Conservation (phyloP, 805 yeast species). For the Saccharomycopsis babjevae region DNA sequence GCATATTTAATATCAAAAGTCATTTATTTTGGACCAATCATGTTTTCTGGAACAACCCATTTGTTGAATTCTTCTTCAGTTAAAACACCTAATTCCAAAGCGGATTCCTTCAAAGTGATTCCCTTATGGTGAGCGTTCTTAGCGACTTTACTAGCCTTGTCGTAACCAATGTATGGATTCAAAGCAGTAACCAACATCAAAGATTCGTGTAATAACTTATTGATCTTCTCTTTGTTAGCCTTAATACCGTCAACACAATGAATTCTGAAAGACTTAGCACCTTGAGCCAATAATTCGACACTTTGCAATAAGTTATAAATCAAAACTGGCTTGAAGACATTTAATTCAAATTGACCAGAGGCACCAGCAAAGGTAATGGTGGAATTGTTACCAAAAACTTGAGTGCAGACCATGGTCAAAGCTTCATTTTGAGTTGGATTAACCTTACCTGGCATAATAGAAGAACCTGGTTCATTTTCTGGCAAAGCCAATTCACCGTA, state of each 20-base stretch:
- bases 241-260: slow-evolving; percentile 92
- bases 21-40: slow-evolving; percentile 78
- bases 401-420: slow-evolving; percentile 94
- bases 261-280: slow-evolving; percentile 77
- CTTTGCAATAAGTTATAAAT: slow-evolving; percentile 84
- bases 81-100: slow-evolving; percentile 81
- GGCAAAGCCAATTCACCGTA: slow-evolving; percentile 93
- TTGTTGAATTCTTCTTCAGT: slow-evolving; percentile 81
- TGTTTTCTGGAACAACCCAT: slow-evolving; percentile 96
- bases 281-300: slow-evolving; percentile 82
- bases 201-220: slow-evolving; percentile 83
- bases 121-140: slow-evolving; percentile 99
- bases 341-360: slow-evolving; percentile 96
- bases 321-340: slow-evolving; percentile 96
- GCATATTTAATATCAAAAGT: neutral
- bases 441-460: slow-evolving; percentile 99
- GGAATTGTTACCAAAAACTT: slow-evolving; percentile 94
- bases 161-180: slow-evolving; percentile 98
- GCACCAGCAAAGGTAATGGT: slow-evolving; percentile 97
- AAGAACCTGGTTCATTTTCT: slow-evolving; percentile 98
- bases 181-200: slow-evolving; percentile 97
- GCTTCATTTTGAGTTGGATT: slow-evolving; percentile 99
- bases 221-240: slow-evolving; percentile 83
- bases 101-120: slow-evolving; percentile 87
- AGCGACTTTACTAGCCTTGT: slow-evolving; percentile 93